Conservation (phyloP, 306 rosid species). For the Alnus glutinosa region DNA sequence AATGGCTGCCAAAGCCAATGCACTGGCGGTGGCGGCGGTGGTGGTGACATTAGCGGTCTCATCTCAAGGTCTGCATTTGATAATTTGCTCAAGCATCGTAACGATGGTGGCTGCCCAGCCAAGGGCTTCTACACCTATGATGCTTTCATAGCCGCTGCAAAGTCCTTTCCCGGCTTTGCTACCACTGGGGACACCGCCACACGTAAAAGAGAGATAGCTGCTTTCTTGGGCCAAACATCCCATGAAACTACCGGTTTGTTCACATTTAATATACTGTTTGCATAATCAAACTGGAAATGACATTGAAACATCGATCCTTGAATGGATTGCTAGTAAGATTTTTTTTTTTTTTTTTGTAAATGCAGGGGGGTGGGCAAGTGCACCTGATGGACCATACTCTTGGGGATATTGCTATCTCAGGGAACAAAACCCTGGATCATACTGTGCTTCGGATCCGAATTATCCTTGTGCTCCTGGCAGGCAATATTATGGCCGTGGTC, state of each 20-base stretch:
- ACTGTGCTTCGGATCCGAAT: conserved; percentile 30
- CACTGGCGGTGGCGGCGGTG: neutral
- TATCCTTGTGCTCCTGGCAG: conserved; percentile 55
- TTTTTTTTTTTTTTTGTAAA: too few species aligned
- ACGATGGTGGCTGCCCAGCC: conserved; percentile 41
- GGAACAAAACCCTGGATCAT: conserved; percentile 32
- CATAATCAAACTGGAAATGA: neutral
- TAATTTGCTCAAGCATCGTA: conserved; percentile 51
- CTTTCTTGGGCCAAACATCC: conserved; percentile 77
- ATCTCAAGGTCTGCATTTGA: conserved; percentile 31
- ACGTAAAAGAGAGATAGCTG: conserved; percentile 59
- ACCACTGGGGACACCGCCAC: conserved; percentile 52
- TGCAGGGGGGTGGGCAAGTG: conserved; percentile 58
- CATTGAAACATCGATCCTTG: too few species aligned
- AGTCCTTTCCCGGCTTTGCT: conserved; percentile 45
- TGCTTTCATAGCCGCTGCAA: conserved; percentile 54
- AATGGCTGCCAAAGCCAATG: conserved; percentile 54
- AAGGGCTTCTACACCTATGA: conserved; percentile 53
- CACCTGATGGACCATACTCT: conserved; percentile 65
- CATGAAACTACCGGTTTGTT: conserved; percentile 59
- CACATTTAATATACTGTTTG: neutral
- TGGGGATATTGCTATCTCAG: conserved; percentile 65
- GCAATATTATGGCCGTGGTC: conserved; percentile 68
- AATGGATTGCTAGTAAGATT: too few species aligned
- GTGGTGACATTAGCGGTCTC: conserved; percentile 33